A percentile compares a stretch with the other conserved stretches of the same genome.
Conservation (phyloP, 2,329 filamentous ascomycete species). For the Raffaelea arxii region DNA sequence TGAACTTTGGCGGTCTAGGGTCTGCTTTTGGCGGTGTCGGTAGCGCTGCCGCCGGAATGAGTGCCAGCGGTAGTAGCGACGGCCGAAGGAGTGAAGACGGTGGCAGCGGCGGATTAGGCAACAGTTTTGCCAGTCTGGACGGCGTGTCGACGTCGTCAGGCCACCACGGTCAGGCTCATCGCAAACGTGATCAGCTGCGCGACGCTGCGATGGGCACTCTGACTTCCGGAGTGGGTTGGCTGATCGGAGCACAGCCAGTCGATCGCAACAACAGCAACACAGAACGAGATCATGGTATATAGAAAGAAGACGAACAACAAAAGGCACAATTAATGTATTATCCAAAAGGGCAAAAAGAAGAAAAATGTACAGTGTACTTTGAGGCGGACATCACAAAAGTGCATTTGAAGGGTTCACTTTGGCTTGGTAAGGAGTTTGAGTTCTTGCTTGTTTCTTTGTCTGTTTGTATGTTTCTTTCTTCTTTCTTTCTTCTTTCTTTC, state of each 20-base stretch:
- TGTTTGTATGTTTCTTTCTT: too few relatives aligned
- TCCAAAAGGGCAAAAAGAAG: too few relatives aligned
- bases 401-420: too few relatives aligned
- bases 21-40: conserved; percentile 19
- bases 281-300: neutral
- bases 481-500: too few relatives aligned
- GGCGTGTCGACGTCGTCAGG: conserved; percentile 5
- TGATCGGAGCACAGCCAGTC: conserved; percentile 47
- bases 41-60: conserved; percentile 1
- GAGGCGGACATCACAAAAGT: too few relatives aligned
- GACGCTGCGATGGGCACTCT: conserved; percentile 59
- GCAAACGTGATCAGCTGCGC: conserved; percentile 63
- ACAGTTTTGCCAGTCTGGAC: neutral
- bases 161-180: conserved; percentile 23
- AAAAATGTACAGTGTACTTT: too few relatives aligned
- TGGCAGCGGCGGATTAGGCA: neutral
- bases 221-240: conserved; percentile 58
- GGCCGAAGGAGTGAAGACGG: conserved; percentile 2
- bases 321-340: neutral
- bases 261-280: conserved; percentile 11
- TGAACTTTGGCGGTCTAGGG: conserved; percentile 14
- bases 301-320: neutral
- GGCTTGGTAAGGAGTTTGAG: too few relatives aligned
- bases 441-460: too few relatives aligned
- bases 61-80: neutral